Base-by-base conservation (phyloP, 768 basidiomycete genomes). In the Trametes villosa region DNA sequence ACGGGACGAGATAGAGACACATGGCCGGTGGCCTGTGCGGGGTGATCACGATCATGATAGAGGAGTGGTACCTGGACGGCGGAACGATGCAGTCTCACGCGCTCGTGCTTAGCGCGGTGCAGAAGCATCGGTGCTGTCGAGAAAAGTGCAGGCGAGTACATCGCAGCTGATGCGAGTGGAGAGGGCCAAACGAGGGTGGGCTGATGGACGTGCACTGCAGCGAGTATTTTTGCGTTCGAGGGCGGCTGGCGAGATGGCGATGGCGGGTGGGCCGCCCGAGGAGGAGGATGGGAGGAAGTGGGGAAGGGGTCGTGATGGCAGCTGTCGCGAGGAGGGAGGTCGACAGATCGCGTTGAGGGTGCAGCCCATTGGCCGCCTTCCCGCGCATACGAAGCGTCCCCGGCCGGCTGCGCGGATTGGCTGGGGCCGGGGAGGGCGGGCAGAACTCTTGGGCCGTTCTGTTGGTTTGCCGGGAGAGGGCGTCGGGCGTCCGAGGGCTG, bases 271-370 rank as follows among this genome's bases (percentile, higher is more conserved):
- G 27, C 24, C n/a, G n/a, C n/a, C n/a, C n/a, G n/a, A n/a, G 29
- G 51, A 42, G 38, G 9, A 27, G 36, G 51, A 46, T 45, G 26
- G n/a, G 29, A 11, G 46, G 34, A n/a, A 15, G 36, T n/a, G 33
- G 34, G 12, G 34, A 22, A 27, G 18, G 34, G 62, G 64, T 62
- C 27, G 64, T 61, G 64, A 65, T 65, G 64, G 57, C 57, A 65
- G 64, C 64, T 40, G 64, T 65, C 53, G 64, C 60, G 63, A 61
- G 46, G 59, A 52, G 41, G 26, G 40, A 12, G 9, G 30, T 18
- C 26, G 51, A 46, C 51, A 54, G 58, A 50, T 58, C 36, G 30
- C 9, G 48, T 29, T 15, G 41, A 9, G 22, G 8, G 44, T 26
- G 22, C n/a, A n/a, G n/a, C n/a, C n/a, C n/a, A 26, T 45, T 22